Evolutionary conservation across 306 rosid species (phyloP), one percentile per base, ranked within the genome.

Genomic region (Citrullus mucosospermus): DNA sequence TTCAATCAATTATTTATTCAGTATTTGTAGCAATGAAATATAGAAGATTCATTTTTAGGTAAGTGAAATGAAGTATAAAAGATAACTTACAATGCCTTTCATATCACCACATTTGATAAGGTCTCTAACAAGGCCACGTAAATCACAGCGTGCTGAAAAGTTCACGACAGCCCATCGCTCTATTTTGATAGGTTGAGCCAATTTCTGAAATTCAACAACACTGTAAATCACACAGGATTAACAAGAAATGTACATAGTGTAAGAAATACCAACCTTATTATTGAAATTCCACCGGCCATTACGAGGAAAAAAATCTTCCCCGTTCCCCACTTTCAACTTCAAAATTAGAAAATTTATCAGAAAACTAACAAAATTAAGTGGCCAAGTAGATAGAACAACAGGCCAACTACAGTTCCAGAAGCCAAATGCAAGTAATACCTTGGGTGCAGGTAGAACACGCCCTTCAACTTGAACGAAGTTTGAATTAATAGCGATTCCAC

Each of bases 211-310:
- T 39, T n/a, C 12, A 43, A 32, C 56, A 86, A 59, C 57, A 78
- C 56, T 7, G 30, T 72, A 25, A 36, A 50, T 11, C 28, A 67
- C 25, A 32, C 30, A 34, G 28, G n/a, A 67, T 39, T 18, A 22
- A 28, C 6, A 32, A 8, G 32, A 36, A 81, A 54, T 20, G 12
- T 43, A 7, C 62, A 28, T 3, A 70, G 10, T 20, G 18, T 22
- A 22, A 57, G 32, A 62, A n/a, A 17, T 22, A 65, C 50, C 10
- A 34, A 96, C 98, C 96, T 96, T 96, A 9, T 88, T 90, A 56
- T 96, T 96, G 32, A 96, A 92, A 18, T 96, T 92, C 99, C 99
- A 96, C 56, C 95, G 83, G 11, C 99, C 99, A 82, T 93, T 92
- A 32, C 93, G 85, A 1, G 99, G 98, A 69, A 82, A 88, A 65